Base-by-base conservation (phyloP, 352 stramenopile genomes). In the Thalassiosira hispida region DNA sequence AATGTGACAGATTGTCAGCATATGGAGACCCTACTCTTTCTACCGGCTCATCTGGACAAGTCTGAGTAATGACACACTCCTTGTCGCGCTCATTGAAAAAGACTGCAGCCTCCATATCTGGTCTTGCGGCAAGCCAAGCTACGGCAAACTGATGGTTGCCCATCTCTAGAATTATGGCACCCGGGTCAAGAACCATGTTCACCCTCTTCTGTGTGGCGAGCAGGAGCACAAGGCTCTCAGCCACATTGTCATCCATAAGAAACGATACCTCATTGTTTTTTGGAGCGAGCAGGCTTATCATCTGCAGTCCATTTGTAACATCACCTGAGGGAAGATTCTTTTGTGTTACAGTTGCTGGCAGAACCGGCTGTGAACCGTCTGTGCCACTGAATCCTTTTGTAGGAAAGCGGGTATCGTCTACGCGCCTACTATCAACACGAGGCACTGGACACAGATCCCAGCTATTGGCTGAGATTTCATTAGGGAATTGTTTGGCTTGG, bases 401-500 rank as follows among this genome's bases (percentile, higher is more conserved):
- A 29, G 40, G 12, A 52, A 35, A 52, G 2, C 60, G 20, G 2
- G 22, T 14, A 6, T 56, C 33, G 25, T 56, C 33, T 25, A 6
- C 20, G 5, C n/a, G n/a, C 3, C 9, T 42, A 8, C 3, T 12
- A 16, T 47, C 38, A 12, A 5, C 7, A 12, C 5, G n/a, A 12
- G 38, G 14, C 7, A 18, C n/a, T 38, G 6, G 6, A 23, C 12
- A 61, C 31, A 71, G 49, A 27, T 71, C 62, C 22, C 7, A 42
- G 44, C 18, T 25, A 31, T 14, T 59, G 62, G 1, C 14, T 16
- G 47, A 9, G 2, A 71, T 61, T 23, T 60, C 14, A 12, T 71
- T 44, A 22, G 42, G 62, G 18, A 61, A 71, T 35, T 71, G 42
- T n/a, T 71, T 71, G 7, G 62, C 62, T n/a, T 60, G 47, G 2